Base-by-base conservation (phyloP, 2,329 filamentous ascomycete species). In the Sclerotinia subarctica region DNA sequence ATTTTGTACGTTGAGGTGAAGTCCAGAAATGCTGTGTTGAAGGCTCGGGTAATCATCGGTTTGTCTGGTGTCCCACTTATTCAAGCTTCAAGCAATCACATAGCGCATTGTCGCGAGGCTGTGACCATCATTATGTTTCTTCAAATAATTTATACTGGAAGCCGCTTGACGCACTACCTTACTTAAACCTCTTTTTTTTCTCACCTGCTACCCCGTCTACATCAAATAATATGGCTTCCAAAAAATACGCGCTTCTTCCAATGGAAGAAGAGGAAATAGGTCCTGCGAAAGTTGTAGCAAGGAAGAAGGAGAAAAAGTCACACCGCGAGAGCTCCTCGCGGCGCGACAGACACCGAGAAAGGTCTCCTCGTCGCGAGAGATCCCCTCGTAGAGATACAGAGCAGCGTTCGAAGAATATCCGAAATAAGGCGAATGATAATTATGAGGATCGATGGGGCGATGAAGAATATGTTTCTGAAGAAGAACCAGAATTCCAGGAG, bases 371-470 rank as follows among this genome's bases (percentile, higher is more conserved):
- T 63, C 66, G 71, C 66, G 72, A 76, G 73, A 77, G 76, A 32
- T 78, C 78, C 0, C 73, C 75, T 10, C 72, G 78, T 10, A 81
- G 82, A 51, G 78, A 76, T 63, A 68, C 68, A 26, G 73, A 81
- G 26, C 79, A 80, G 68, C 79, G 80, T 35, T 79, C 81, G 21
- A 85, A 82, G 76, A 85, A 85, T 70, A 77, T 84, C 58, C 80
- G 86, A 67, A 80, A 80, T 69, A 82, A 83, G 62, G 74, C 76
- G 7, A 82, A 81, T 70, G 82, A 80, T 44, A 86, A 91, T 71
- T 89, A 90, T 72, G 90, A 93, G 59, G 90, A 93, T 75, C 83
- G 91, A 66, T 96, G 93, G 92, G 92, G 88, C 1, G 92, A 95
- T 73, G 90, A 94, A 75, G 90, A 92, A 73, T 81, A 81, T 35